Base-by-base conservation (phyloP, 805 yeast species). In the Brettanomyces sp. region DNA sequence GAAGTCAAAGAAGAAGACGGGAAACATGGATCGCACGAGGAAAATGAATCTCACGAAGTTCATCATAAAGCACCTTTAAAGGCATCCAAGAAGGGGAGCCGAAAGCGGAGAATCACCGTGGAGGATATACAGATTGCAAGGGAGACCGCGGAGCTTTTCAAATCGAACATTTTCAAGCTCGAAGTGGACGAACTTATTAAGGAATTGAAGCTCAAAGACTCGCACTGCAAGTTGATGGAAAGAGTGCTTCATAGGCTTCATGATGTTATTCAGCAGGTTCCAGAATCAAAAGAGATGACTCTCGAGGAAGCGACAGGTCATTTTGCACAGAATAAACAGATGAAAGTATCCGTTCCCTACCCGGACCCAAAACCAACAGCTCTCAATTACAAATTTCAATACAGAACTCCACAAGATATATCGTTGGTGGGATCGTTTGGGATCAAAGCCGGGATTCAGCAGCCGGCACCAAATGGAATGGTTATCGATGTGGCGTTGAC, bases 81-180 rank as follows among this genome's bases (percentile, higher is more conserved):
- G 32, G 7, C 32, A 9, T 28, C 32, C 9, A 28, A 28, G 32
- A 28, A 28, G 11, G 11, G 9, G 2, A 28, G 11, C 32, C 32
- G 32, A 28, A 28, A 28, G 32, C 32, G 22, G 22, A 35, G n/a
- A 35, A 18, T 35, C 37, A 68, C 85, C 0, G 80, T 93, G 0
- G 90, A 87, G 54, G 96, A 93, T 48, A 80, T 91, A 41, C 96
- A 91, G 56, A 75, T 85, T 3, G 96, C 96, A 0, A 76, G 95
- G 56, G 97, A 90, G 62, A 86, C 97, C 1, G 93, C 95, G 1
- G 97, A 90, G 62, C 68, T 91, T 41, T 93, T 90, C 78, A 88
- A 90, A 59, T 88, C 96, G 7, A 93, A 90, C 64, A 89, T 93
- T 46, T 91, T 93, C 79, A 93, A 93, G 63, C 66, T 93, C 47